Evolutionary conservation across 148 eudicot species (phyloP).

Genomic region (Euryodendron excelsum): DNA sequence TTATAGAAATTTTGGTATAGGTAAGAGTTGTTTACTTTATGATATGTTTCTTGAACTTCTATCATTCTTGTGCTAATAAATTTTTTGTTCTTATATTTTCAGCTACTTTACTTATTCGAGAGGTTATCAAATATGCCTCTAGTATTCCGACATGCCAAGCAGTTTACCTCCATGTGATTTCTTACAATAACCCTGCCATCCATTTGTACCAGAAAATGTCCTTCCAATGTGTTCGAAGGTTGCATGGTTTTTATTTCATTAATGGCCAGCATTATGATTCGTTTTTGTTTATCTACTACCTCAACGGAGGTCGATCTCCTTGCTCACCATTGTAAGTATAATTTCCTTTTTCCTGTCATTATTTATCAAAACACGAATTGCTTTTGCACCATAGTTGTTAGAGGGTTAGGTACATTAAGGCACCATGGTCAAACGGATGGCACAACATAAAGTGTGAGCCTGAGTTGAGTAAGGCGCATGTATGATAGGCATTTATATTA

Average conservation of each 20-base stretch:
- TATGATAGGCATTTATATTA: neutral
- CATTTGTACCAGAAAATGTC: slow-evolving; percentile 87
- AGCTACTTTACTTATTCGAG: slow-evolving; percentile 77
- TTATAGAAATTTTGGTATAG: slow-evolving; percentile 85
- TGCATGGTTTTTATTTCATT: slow-evolving; percentile 74
- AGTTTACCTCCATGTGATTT: slow-evolving; percentile 88
- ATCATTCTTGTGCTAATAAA: slow-evolving; percentile 3
- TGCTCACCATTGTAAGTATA: slow-evolving; percentile 87
- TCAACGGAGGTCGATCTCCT: slow-evolving; percentile 89
- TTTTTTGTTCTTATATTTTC: slow-evolving; percentile 28
- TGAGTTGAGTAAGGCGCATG: neutral
- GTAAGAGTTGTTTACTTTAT: slow-evolving; percentile 31
- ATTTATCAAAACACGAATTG: neutral
- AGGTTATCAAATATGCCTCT: slow-evolving; percentile 79
- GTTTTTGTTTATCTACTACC: slow-evolving; percentile 78
- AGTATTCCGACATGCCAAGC: slow-evolving; percentile 71
- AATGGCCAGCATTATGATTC: slow-evolving; percentile 81
- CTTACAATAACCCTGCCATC: slow-evolving; percentile 82
- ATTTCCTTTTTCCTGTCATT: neutral
- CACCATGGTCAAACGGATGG: neutral
- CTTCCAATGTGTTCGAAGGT: slow-evolving; percentile 71
- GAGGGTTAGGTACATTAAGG: too few species aligned
- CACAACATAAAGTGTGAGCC: neutral
- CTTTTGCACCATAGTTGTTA: neutral
- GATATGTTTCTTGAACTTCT: slow-evolving; percentile 6